These are phyloP conservation scores for Kodamaea anthophila DNA, from an alignment of 1,139 yeast species.

Conservation along the genomic window DNA sequence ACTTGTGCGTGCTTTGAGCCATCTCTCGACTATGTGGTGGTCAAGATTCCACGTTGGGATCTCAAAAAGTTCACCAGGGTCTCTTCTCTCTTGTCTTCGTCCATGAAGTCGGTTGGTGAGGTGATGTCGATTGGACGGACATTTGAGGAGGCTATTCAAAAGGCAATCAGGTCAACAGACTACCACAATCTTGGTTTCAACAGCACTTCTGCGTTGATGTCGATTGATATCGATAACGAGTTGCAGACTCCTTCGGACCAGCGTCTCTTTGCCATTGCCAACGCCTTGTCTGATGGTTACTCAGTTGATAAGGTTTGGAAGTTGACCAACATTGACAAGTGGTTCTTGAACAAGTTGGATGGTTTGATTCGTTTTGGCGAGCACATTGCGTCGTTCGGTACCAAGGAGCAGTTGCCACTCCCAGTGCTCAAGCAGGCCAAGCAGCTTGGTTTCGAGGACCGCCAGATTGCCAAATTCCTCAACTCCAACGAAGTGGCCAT, in stretches of 20 bases:
- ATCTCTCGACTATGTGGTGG: constrained; percentile 93
- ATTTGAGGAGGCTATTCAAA: constrained; percentile 96
- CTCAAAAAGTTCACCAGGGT: constrained; percentile 93
- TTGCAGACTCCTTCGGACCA: constrained; percentile 94
- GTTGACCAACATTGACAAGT: constrained; percentile 88
- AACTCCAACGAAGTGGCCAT: constrained; percentile 91
- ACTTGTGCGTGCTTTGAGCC: constrained; percentile 98
- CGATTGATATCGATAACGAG: constrained; percentile 84
- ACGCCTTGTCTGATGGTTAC: constrained; percentile 81
- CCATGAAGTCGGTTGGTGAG: constrained; percentile 99
- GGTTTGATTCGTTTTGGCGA: constrained; percentile 67
- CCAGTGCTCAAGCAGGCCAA: constrained; percentile 75
- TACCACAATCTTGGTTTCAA: constrained; percentile 93
- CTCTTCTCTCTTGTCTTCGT: constrained; percentile 78
- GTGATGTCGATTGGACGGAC: constrained; percentile 98
- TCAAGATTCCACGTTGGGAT: constrained; percentile 99
- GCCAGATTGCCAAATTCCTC: constrained; percentile 89
- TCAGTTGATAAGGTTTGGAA: constrained; percentile 90
- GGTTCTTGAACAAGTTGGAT: constrained; percentile 88
- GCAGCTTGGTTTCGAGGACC: constrained; percentile 95
- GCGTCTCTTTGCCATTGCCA: constrained; percentile 94
- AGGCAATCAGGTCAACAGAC: constrained; percentile 95
- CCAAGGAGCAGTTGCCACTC: constrained; percentile 56
- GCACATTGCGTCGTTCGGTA: constrained; percentile 52
- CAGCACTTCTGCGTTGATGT: constrained; percentile 79